Evolutionary conservation across 2,329 filamentous ascomycete species (phyloP).

Genomic region (Gremmenia infestans): DNA sequence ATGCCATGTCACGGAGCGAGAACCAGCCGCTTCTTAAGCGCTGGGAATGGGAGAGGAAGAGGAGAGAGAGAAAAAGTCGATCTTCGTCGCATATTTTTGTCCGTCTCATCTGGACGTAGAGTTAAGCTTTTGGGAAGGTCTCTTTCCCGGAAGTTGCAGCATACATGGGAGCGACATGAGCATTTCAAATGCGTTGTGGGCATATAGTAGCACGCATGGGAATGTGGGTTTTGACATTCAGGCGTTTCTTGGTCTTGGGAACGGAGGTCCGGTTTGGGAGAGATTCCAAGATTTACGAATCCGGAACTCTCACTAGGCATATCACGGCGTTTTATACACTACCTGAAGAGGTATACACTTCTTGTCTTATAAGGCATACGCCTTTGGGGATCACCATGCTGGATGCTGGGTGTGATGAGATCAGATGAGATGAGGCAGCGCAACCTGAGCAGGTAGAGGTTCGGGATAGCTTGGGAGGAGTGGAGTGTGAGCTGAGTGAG

Average conservation of each 20-base stretch:
- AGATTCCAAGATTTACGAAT: neutral
- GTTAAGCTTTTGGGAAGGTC: neutral
- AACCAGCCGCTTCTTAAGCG: neutral
- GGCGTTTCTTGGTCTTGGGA: constrained; percentile 1
- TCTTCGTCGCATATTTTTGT: neutral
- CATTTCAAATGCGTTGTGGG: neutral
- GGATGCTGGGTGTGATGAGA: too few relatives aligned
- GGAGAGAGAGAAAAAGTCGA: neutral
- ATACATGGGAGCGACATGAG: neutral
- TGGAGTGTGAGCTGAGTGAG: too few relatives aligned
- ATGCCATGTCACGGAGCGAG: neutral
- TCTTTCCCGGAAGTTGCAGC: constrained; percentile 1
- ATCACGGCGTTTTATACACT: too few relatives aligned
- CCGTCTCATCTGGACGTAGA: neutral
- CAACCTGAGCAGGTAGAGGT: too few relatives aligned
- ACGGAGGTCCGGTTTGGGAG: neutral
- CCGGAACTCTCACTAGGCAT: too few relatives aligned
- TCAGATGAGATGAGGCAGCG: too few relatives aligned
- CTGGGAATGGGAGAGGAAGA: neutral
- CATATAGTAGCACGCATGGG: neutral
- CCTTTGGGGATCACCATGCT: too few relatives aligned
- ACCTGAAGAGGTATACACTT: too few relatives aligned
- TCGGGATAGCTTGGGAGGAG: too few relatives aligned
- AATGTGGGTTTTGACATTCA: constrained; percentile 1
- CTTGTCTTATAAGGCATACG: too few relatives aligned